A percentile compares a stretch with the other conserved stretches of the same genome.
Conservation (phyloP, 2,329 filamentous ascomycete species). For the Xylaria sp. region DNA sequence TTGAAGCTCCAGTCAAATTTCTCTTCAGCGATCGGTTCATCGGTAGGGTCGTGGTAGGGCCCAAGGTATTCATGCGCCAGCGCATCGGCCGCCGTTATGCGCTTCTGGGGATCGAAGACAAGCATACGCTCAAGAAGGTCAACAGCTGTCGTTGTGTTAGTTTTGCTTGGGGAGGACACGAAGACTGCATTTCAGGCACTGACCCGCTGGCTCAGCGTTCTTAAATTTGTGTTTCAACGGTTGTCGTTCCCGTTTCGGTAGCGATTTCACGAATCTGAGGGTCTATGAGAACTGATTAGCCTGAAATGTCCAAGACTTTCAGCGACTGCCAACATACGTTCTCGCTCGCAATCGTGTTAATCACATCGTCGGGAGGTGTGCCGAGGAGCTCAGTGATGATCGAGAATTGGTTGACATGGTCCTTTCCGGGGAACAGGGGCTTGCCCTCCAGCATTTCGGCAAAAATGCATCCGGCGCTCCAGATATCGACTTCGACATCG, state of each 20-base stretch:
- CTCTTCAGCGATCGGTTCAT: conserved; percentile 93
- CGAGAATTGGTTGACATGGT: conserved; percentile 99
- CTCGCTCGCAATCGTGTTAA: conserved; percentile 97
- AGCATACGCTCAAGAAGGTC: conserved; percentile 96
- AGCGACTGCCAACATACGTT: conserved; percentile 64
- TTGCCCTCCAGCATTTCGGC: conserved; percentile 99
- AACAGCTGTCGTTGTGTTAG: conserved; percentile 65
- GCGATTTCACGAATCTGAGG: conserved; percentile 92
- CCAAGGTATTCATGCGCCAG: conserved; percentile 91
- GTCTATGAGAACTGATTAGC: conserved; percentile 59
- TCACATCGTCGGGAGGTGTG: conserved; percentile 96
- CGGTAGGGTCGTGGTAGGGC: conserved; percentile 95
- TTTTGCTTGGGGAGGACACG: conserved; percentile 1
- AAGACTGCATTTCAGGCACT: conserved; percentile 3
- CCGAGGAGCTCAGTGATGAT: conserved; percentile 98
- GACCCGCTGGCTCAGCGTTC: conserved; percentile 87
- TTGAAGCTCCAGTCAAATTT: conserved; percentile 99
- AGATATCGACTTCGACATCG: conserved; percentile 98
- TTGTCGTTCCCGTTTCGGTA: conserved; percentile 91
- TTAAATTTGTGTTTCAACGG: conserved; percentile 88
- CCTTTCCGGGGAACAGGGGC: conserved; percentile 96
- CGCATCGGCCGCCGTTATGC: conserved; percentile 83
- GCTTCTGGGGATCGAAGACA: conserved; percentile 97
- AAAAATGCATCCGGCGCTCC: conserved; percentile 98
- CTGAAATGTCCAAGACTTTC: background rate